Percentiles rank a stretch among this genome's conserved stretches.
Conservation (phyloP, 176 grass and related monocot species). For the Paspalum notatum region DNA sequence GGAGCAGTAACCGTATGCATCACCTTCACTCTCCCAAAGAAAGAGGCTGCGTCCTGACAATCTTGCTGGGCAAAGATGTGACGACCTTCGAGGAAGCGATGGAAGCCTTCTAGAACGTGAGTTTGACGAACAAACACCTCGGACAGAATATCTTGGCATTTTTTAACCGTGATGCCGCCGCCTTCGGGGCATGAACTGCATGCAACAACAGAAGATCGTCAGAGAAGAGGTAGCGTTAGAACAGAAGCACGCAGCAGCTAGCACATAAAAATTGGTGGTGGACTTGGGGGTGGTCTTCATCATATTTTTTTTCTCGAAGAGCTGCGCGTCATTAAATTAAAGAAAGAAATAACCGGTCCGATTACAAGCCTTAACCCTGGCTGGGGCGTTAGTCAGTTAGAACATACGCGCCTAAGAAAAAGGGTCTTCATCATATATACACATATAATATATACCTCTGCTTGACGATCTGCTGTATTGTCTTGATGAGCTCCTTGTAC, state of each 20-base stretch:
- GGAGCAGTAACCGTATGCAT: not conserved
- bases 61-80: not conserved
- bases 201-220: not conserved
- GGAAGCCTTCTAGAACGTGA: slow-evolving; percentile 24
- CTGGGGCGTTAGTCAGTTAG: too few species aligned
- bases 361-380: too few species aligned
- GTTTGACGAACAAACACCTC: slow-evolving; percentile 13
- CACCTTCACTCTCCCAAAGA: slow-evolving; percentile 25
- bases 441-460: slow-evolving; percentile 4
- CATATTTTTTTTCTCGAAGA: too few species aligned
- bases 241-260: too few species aligned
- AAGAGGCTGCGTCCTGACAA: not conserved
- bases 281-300: too few species aligned
- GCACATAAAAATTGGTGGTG: too few species aligned
- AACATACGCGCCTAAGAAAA: not conserved
- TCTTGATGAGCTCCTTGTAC: slow-evolving; percentile 18
- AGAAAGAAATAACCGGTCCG: too few species aligned
- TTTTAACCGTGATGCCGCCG: slow-evolving; percentile 16
- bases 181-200: slow-evolving; percentile 39
- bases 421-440: not conserved
- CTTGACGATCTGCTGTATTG: slow-evolving; percentile 4
- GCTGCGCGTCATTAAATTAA: too few species aligned
- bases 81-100: slow-evolving; percentile 8
- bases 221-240: too few species aligned
- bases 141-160: slow-evolving; percentile 1